Percentiles rank a stretch among this genome's conserved stretches.
Evolutionary conservation across 1,284 basidiomycete species (phyloP).

Genomic region (Austropuccinia psidii): DNA sequence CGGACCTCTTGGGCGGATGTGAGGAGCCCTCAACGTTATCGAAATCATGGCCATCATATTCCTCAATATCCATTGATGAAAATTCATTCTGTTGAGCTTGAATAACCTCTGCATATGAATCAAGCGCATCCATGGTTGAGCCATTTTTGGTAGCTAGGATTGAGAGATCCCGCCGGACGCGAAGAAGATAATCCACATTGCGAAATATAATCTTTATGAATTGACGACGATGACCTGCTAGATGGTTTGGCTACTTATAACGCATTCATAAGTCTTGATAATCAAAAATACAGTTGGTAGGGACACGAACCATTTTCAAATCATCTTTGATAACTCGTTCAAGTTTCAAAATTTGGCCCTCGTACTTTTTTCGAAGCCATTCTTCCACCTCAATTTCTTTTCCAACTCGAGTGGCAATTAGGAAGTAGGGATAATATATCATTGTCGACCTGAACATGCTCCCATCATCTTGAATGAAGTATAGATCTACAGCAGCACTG

Average conservation of each 20-base stretch:
- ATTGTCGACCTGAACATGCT: slow-evolving; percentile 91
- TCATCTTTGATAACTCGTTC: slow-evolving; percentile 83
- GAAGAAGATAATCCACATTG: slow-evolving; percentile 83
- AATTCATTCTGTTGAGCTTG: slow-evolving; percentile 45
- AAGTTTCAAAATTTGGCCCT: slow-evolving; percentile 72
- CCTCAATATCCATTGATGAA: slow-evolving; percentile 23
- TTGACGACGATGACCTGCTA: slow-evolving; percentile 79
- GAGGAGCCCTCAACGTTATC: slow-evolving; percentile 18
- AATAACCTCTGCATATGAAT: slow-evolving; percentile 97
- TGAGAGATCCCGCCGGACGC: slow-evolving; percentile 76
- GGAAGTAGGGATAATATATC: slow-evolving; percentile 90
- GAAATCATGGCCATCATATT: slow-evolving; percentile 4
- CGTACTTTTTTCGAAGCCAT: slow-evolving; percentile 88
- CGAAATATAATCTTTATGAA: slow-evolving; percentile 84
- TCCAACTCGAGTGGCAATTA: slow-evolving; percentile 70
- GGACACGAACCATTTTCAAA: slow-evolving; percentile 58
- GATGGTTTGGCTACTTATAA: slow-evolving; percentile 67
- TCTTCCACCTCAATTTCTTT: slow-evolving; percentile 89
- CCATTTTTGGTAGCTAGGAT: slow-evolving; percentile 83
- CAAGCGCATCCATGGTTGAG: slow-evolving; percentile 88
- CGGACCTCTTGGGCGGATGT: not conserved
- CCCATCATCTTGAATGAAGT: slow-evolving; percentile 96
- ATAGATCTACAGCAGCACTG: slow-evolving; percentile 86
- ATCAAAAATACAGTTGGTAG: not conserved
- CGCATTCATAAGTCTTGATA: not conserved